Base-by-base conservation (phyloP, 1,139 yeast genomes). In the Taphrina populina region DNA sequence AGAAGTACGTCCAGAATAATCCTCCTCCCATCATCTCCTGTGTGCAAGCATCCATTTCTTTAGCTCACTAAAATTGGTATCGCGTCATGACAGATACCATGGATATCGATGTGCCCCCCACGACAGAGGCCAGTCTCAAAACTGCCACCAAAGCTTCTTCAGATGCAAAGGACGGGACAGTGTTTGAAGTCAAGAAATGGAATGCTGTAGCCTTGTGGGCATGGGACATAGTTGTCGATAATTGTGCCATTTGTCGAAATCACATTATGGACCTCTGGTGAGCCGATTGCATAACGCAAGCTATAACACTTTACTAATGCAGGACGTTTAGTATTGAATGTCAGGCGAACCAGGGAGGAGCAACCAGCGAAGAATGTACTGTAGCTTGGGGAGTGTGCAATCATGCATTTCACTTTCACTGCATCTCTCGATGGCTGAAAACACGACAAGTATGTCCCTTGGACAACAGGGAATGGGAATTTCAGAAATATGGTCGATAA, bases 131-230 rank as follows among this genome's bases (percentile, higher is more conserved):
- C 37, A 29, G 21, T 21, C 15, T 23, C n/a, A 52, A 40, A 2
- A 35, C 36, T 11, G 39, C 39, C 4, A 30, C 34, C 36, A 52
- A 58, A 51, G 40, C 45, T 56, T 6, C 51, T 17, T 21, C 40
- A 17, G 58, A 52, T 54, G 64, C 65, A 60, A 62, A 29, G 17
- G 46, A 49, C 7, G 33, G 24, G n/a, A 66, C 46, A 66, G 74
- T 83, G 63, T 83, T 83, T 63, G 88, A 83, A 65, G 82, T 84
- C 49, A 81, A 82, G 65, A 83, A 83, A 64, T 73, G 46, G 24
- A 88, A 96, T 13, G 97, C 98, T 0, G 98, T 94, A 54, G 97
- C 98, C 15, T 88, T 92, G 67, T 94, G 99, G 99, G 88, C 96
- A 1, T 94, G 98, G 98, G 97, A 88, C 71, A 86, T 88, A 60